Evolutionary conservation across 2,329 filamentous ascomycete genomes (phyloP), one percentile per base, ranked within the genome.

Genomic region (Bipolaris bicolor): DNA sequence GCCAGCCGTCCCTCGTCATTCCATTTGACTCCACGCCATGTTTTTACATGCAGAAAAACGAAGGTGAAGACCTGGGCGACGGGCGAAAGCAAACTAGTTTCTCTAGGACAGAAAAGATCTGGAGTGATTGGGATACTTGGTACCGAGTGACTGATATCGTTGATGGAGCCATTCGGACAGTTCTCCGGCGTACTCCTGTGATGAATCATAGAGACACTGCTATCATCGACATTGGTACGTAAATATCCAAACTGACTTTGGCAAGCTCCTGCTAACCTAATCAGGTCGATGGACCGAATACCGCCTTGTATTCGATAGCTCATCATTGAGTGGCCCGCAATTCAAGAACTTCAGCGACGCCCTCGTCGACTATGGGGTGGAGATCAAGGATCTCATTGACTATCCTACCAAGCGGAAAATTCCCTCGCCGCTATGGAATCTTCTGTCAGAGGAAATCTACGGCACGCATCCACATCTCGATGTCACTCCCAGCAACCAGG

Each of bases 341-440:
- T 82, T 83, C 65, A 61, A 72, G 1, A 63, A 76, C 0, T 77
- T 90, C 18, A 77, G 81, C 3, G 71, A 78, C 7, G 84, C 84
- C 1, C 79, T 97, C 0, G 78, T 80, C 10, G 90, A 96, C 61
- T 90, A 90, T 77, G 96, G 96, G 57, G 81, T 97, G 47, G 69
- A 77, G 0, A 77, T 88, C 15, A 69, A 81, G 31, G 56, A 76
- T 16, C 68, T 74, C 18, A 68, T 76, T 7, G 65, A 75, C 1
- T 84, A 90, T 53, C 66, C 66, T 1, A 70, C 81, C 24, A 70
- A 70, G 22, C 24, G 56, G 1, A 61, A 59, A 26, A 26, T 31
- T 1, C 26, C 53, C 1, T 56, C 65, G 54, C 49, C 61, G 20
- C 57, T 77, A 5, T 69, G 64, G 61, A 58, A 57, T 2, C 50